phyloP scores from a whole-genome alignment of 176 grass and related monocot species.

The Microstegium vimineum region DNA sequence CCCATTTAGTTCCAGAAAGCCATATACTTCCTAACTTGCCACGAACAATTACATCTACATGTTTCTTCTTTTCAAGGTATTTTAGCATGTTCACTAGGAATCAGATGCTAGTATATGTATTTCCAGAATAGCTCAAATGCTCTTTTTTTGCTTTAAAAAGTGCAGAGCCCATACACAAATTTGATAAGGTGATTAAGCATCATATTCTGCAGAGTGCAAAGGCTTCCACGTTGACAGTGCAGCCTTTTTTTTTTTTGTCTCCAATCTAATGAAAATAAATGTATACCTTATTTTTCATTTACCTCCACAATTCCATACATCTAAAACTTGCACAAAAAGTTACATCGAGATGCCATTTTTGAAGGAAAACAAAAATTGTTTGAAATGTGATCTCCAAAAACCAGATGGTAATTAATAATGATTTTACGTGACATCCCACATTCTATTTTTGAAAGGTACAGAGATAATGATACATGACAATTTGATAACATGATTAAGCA shows the following conservation, averaged over 20 bases:
- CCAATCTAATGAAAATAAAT: not conserved
- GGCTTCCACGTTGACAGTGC: not conserved
- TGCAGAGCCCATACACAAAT: not conserved
- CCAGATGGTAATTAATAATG: not conserved
- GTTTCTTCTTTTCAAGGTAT: constrained; percentile 8
- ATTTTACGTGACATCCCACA: not conserved
- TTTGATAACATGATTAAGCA: not conserved
- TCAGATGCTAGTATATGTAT: not conserved
- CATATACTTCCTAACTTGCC: constrained; percentile 1
- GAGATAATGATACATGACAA: not conserved
- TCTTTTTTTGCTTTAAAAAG: not conserved
- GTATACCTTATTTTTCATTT: not conserved
- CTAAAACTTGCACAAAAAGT: not conserved
- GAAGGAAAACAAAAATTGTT: not conserved
- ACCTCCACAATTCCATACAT: not conserved
- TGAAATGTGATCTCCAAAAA: not conserved
- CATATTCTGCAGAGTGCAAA: not conserved
- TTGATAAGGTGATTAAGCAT: not conserved
- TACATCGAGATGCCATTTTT: not conserved
- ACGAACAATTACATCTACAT: constrained; percentile 4
- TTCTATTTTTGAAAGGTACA: not conserved
- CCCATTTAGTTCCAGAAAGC: constrained; percentile 11
- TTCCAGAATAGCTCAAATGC: not conserved
- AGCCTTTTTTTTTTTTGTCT: not conserved
- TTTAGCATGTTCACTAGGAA: not conserved